Conservation (phyloP, 768 basidiomycete species). For the Boletus tylopilopsis region DNA sequence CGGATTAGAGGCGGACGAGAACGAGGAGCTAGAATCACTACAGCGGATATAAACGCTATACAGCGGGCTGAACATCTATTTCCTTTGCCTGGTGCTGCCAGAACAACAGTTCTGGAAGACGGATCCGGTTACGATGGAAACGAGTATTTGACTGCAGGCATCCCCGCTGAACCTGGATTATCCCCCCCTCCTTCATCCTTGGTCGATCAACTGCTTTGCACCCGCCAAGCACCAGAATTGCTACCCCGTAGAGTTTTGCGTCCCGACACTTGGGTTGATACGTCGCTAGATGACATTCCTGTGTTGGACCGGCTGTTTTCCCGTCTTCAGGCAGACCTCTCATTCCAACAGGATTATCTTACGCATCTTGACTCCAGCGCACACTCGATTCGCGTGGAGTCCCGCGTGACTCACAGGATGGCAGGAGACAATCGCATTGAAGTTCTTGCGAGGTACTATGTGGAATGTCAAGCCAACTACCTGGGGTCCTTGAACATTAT, state of each 20-base stretch:
- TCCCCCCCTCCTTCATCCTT: too few species aligned
- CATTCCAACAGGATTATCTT: slow-evolving; percentile 1
- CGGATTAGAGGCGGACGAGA: too few species aligned
- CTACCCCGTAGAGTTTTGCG: background rate
- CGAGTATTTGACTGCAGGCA: too few species aligned
- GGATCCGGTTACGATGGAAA: too few species aligned
- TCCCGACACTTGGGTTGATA: background rate
- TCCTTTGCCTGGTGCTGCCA: too few species aligned
- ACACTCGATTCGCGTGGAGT: slow-evolving; percentile 1
- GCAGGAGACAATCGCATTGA: background rate
- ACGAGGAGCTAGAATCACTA: too few species aligned
- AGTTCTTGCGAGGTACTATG: background rate
- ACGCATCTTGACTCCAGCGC: slow-evolving; percentile 2
- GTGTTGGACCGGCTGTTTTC: background rate
- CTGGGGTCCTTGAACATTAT: background rate
- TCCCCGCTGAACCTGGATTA: background rate
- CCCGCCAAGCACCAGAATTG: background rate
- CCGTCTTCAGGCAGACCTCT: background rate
- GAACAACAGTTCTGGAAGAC: too few species aligned
- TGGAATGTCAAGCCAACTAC: background rate
- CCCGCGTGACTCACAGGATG: background rate
- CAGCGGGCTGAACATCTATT: too few species aligned
- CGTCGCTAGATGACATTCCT: background rate
- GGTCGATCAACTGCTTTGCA: background rate
- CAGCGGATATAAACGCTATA: too few species aligned